A percentile compares a stretch with the other conserved stretches of the same genome.
phyloP scores from a whole-genome alignment of 2,329 filamentous ascomycete species.

The Pleoardoris graminearum region DNA sequence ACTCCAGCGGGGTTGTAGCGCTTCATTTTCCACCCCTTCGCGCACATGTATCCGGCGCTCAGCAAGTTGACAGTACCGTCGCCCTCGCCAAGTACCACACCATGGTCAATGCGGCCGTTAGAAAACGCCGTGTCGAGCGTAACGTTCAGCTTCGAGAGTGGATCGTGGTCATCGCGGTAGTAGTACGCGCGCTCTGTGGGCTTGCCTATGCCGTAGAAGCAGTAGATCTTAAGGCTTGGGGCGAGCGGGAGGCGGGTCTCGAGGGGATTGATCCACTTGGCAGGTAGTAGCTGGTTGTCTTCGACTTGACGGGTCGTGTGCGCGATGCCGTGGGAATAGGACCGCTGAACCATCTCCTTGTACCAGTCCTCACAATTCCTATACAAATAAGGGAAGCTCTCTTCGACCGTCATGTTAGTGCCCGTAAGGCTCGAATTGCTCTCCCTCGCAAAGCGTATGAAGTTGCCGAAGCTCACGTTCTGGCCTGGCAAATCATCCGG shows the following conservation, averaged over 20 bases:
- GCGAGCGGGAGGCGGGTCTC: conserved; percentile 86
- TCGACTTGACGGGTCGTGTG: conserved; percentile 79
- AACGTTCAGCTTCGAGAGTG: conserved; percentile 67
- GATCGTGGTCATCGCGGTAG: conserved; percentile 73
- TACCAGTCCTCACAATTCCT: conserved; percentile 86
- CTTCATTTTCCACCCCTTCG: conserved; percentile 89
- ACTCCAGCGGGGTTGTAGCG: conserved; percentile 87
- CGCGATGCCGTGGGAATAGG: conserved; percentile 88
- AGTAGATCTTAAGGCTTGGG: conserved; percentile 90
- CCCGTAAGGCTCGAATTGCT: conserved; percentile 55
- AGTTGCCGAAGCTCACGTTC: conserved; percentile 72
- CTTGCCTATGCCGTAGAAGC: conserved; percentile 95
- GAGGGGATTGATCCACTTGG: conserved; percentile 93
- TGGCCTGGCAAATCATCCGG: conserved; percentile 83
- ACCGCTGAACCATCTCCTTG: conserved; percentile 67
- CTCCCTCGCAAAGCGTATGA: conserved; percentile 75
- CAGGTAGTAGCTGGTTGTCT: conserved; percentile 55
- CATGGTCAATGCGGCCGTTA: conserved; percentile 67
- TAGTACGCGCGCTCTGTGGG: conserved; percentile 91
- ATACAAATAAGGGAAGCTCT: conserved; percentile 77
- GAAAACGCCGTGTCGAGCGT: conserved; percentile 58
- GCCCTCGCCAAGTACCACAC: conserved; percentile 93
- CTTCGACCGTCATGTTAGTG: conserved; percentile 77
- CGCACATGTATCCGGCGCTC: conserved; percentile 94
- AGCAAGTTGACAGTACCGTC: conserved; percentile 96